Percentiles rank a stretch among this genome's conserved stretches.
Evolutionary conservation across 768 basidiomycete species (phyloP).

Genomic region (Termitomyces sp.): DNA sequence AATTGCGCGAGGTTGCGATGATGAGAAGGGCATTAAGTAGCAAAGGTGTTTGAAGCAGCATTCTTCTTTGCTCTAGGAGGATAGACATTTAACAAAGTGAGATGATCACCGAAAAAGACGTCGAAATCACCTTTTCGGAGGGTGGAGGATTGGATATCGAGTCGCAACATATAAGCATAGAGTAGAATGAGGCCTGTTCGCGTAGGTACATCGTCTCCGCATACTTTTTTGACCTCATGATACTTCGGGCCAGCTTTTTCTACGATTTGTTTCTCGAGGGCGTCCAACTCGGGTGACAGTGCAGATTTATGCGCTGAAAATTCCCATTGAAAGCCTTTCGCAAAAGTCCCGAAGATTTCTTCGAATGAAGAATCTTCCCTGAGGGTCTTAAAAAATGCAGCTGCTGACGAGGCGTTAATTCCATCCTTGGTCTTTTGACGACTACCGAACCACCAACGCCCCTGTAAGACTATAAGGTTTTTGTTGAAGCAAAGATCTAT

Average conservation of each 20-base stretch:
- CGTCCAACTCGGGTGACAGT: slow-evolving; percentile 33
- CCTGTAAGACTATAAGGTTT: slow-evolving; percentile 30
- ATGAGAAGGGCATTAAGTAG: slow-evolving; percentile 78
- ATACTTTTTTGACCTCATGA: slow-evolving; percentile 40
- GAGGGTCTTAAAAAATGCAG: slow-evolving; percentile 83
- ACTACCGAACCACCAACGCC: slow-evolving; percentile 97
- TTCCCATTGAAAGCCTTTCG: slow-evolving; percentile 62
- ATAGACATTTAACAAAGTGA: not conserved
- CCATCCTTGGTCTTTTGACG: slow-evolving; percentile 90
- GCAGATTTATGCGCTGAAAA: slow-evolving; percentile 24
- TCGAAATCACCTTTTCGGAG: slow-evolving; percentile 58
- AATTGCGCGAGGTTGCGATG: slow-evolving; percentile 81
- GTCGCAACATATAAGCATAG: slow-evolving; percentile 82
- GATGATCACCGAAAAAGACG: not conserved
- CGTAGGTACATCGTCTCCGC: slow-evolving; percentile 31
- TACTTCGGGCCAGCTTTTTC: slow-evolving; percentile 47
- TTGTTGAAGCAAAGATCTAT: not conserved
- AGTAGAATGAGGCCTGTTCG: slow-evolving; percentile 65
- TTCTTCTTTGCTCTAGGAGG: slow-evolving; percentile 55
- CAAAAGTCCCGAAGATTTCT: slow-evolving; percentile 68
- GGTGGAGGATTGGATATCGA: slow-evolving; percentile 41
- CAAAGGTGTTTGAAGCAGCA: slow-evolving; percentile 68
- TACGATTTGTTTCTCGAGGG: slow-evolving; percentile 47
- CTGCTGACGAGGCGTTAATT: slow-evolving; percentile 73
- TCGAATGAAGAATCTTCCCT: slow-evolving; percentile 71